These are phyloP conservation scores for Trichoderma oligosporum DNA, from an alignment of 2,329 filamentous ascomycete genomes.

Conservation along the genomic window DNA sequence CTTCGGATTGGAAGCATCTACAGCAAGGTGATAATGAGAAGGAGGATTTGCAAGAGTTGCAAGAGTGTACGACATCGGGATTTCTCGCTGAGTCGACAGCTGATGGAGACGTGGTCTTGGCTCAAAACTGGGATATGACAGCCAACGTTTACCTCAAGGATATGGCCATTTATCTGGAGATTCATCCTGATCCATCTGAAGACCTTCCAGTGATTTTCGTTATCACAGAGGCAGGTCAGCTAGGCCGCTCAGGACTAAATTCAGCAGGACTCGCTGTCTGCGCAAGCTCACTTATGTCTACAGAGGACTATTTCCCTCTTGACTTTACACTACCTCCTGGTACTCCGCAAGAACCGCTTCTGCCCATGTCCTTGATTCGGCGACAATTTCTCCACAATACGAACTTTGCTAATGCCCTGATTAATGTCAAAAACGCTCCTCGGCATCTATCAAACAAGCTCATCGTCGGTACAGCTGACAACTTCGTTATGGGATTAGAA, in stretches of 20 bases:
- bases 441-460: slow-evolving; percentile 20
- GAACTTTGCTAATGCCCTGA: slow-evolving; percentile 13
- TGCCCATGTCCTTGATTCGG: slow-evolving; percentile 17
- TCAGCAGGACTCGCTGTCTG: slow-evolving; percentile 15
- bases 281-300: slow-evolving; percentile 20
- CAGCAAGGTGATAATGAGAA: too few species aligned
- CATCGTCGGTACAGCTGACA: slow-evolving; percentile 16
- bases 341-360: not conserved
- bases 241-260: slow-evolving; percentile 19
- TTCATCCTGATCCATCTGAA: slow-evolving; percentile 17
- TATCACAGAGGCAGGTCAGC: slow-evolving; percentile 18
- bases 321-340: not conserved
- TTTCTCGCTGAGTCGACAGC: slow-evolving; percentile 5
- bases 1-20: too few species aligned
- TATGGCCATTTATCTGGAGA: slow-evolving; percentile 15
- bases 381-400: slow-evolving; percentile 16
- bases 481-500: slow-evolving; percentile 10
- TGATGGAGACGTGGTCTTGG: slow-evolving; percentile 13
- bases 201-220: slow-evolving; percentile 12
- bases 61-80: slow-evolving; percentile 16
- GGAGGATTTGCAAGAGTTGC: not conserved
- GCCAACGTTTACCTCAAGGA: slow-evolving; percentile 12
- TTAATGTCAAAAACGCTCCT: slow-evolving; percentile 15
- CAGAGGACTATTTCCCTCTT: slow-evolving; percentile 19
- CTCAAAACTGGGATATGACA: slow-evolving; percentile 21